Base-by-base conservation (phyloP, 2,329 filamentous ascomycete species). In the Aspergillus jensenii region DNA sequence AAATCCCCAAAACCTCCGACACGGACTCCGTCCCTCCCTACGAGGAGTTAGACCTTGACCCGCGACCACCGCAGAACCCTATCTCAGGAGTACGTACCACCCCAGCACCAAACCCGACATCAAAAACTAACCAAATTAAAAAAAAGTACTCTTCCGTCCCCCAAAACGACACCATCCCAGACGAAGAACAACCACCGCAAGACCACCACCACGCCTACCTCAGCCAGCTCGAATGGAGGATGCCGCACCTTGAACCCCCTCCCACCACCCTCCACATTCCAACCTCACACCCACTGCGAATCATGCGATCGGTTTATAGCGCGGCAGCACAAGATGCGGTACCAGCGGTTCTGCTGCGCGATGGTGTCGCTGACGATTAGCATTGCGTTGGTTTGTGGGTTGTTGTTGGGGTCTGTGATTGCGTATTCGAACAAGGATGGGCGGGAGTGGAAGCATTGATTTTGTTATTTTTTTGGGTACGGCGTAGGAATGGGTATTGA, bases 401-500 rank as follows among this genome's bases (percentile, higher is more conserved):
- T 53, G 21, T n/a, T 47, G 3, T 6, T 58, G 17, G 55, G 55
- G 4, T 9, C 49, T 48, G 49, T n/a, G 1, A 27, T 52, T 48
- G 23, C 37, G 15, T 11, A 37, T 19, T 11, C 35, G 17, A 45
- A 35, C 1, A 23, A 19, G 1, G 35, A n/a, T n/a, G 15, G 35
- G 14, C 2, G 80, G 78, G 3, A 31, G 27, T 9, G 27, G 27
- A 9, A 11, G 27, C 27, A 31, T 11, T 31, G 25, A 27, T 27
- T 27, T 27, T 3, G 7, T 27, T 27, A 27, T 8, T 27, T 27
- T n/a, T 3, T 25, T 25, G 23, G 23, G 7, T 7, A 11, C 27
- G 27, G 27, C 27, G 27, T 31, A 31, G 8, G 9, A 31, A 31
- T 31, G 27, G 25, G 25, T 27, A 27, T 31, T 31, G 27, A 9